phyloP scores from a whole-genome alignment of 345 rosid genomes.

The Rhizophora apiculata region DNA sequence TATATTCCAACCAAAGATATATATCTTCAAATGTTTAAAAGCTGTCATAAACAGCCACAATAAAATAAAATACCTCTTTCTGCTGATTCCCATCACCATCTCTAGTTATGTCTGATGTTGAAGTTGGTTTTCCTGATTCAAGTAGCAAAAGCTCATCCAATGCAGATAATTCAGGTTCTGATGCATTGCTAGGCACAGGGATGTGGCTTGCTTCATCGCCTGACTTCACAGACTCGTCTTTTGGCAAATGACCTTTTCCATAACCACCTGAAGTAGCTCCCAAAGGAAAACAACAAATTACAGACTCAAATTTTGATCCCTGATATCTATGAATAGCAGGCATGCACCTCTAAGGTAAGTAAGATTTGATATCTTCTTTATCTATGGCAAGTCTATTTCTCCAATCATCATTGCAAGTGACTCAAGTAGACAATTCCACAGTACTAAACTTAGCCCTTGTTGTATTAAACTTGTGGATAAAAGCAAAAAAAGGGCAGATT shows the following conservation, averaged over 20 bases:
- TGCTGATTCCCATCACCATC: constrained; percentile 37
- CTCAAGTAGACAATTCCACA: too few species aligned
- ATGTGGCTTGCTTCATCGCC: constrained; percentile 35
- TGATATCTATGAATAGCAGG: too few species aligned
- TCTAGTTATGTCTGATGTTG: constrained; percentile 33
- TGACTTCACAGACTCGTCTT: constrained; percentile 44
- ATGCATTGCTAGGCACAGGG: constrained; percentile 21
- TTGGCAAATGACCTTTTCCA: constrained; percentile 37
- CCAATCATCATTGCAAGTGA: too few species aligned
- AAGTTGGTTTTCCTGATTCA: constrained; percentile 41
- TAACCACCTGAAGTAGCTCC: constrained; percentile 14
- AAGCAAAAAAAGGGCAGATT: too few species aligned
- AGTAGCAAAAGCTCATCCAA: constrained; percentile 77
- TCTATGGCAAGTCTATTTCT: too few species aligned
- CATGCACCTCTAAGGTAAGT: too few species aligned
- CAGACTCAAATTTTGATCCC: background rate
- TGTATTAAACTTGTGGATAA: too few species aligned
- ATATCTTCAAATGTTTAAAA: background rate
- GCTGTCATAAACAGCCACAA: background rate
- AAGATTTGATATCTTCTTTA: too few species aligned
- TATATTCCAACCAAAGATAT: background rate
- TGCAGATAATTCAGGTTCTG: constrained; percentile 45
- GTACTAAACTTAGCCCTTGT: too few species aligned
- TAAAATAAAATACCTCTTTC: constrained; percentile 48
- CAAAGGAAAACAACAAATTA: constrained; percentile 4